Evolutionary conservation across 306 rosid genomes (phyloP).

Genomic region (Cucurbita moschata): DNA sequence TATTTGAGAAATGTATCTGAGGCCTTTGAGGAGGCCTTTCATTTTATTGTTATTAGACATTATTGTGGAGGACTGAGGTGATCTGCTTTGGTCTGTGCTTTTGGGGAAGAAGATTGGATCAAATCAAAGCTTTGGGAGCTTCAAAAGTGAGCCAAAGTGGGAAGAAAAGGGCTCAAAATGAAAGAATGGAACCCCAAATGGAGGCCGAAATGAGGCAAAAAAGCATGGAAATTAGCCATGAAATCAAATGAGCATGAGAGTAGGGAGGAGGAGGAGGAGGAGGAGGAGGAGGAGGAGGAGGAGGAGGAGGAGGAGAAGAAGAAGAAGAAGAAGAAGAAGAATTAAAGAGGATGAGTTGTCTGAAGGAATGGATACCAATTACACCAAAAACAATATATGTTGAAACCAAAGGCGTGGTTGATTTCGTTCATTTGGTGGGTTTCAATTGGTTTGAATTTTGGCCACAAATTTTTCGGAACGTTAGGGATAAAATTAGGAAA

Average conservation of each 20-base stretch:
- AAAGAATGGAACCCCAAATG: background rate
- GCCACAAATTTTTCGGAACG: background rate
- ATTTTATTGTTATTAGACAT: constrained; percentile 56
- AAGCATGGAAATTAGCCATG: background rate
- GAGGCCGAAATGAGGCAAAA: background rate
- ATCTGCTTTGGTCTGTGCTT: background rate
- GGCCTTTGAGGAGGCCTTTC: constrained; percentile 84
- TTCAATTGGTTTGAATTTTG: background rate
- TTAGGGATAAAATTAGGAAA: too few species aligned
- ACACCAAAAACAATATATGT: too few species aligned
- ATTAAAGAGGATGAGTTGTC: background rate
- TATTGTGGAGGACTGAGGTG: background rate
- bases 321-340: background rate
- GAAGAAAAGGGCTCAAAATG: background rate
- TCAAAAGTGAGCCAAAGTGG: constrained; percentile 7
- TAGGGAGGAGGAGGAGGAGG: background rate
- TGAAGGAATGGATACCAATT: too few species aligned
- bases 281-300: background rate
- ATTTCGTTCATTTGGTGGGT: constrained; percentile 8
- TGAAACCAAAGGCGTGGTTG: too few species aligned
- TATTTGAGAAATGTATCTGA: constrained; percentile 78
- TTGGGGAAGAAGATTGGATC: constrained; percentile 5
- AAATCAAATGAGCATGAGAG: background rate
- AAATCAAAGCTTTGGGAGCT: constrained; percentile 4
- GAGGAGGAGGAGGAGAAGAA: background rate